phyloP scores from a whole-genome alignment of 2,329 filamentous ascomycete genomes.

The Dissoconium aciculare region DNA sequence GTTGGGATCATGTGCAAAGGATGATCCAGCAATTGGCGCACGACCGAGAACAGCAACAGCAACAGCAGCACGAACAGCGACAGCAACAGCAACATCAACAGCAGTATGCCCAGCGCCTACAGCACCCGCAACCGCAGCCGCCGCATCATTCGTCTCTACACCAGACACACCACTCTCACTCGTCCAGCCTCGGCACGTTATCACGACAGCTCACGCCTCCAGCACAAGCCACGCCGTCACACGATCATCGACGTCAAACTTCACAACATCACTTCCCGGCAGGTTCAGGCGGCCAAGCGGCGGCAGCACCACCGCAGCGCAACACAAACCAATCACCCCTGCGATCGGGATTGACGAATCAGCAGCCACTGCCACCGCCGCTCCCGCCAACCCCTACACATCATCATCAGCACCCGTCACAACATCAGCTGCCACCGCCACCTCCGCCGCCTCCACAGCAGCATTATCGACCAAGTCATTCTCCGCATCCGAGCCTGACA shows the following conservation, averaged over 20 bases:
- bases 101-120: too few species aligned
- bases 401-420: conserved; percentile 3
- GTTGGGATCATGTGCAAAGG: conserved; percentile 62
- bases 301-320: too few species aligned
- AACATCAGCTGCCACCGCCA: conserved; percentile 10
- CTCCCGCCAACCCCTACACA: neutral
- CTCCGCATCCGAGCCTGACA: conserved; percentile 1
- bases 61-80: conserved; percentile 9
- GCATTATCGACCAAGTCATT: conserved; percentile 5
- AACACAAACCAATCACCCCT: too few species aligned
- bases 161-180: too few species aligned
- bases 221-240: neutral
- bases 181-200: conserved; percentile 17
- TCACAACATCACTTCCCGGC: too few species aligned
- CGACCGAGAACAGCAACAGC: conserved; percentile 32
- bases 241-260: too few species aligned
- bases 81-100: conserved; percentile 6
- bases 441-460: conserved; percentile 10
- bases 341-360: too few species aligned
- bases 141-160: too few species aligned
- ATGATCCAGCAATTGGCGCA: conserved; percentile 42
- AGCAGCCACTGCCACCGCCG: conserved; percentile 6
- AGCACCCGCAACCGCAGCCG: conserved; percentile 2
- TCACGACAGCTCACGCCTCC: neutral
- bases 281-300: too few species aligned